These are phyloP conservation scores for Trametes coccinea DNA, from an alignment of 768 basidiomycete species.

Conservation along the genomic window DNA sequence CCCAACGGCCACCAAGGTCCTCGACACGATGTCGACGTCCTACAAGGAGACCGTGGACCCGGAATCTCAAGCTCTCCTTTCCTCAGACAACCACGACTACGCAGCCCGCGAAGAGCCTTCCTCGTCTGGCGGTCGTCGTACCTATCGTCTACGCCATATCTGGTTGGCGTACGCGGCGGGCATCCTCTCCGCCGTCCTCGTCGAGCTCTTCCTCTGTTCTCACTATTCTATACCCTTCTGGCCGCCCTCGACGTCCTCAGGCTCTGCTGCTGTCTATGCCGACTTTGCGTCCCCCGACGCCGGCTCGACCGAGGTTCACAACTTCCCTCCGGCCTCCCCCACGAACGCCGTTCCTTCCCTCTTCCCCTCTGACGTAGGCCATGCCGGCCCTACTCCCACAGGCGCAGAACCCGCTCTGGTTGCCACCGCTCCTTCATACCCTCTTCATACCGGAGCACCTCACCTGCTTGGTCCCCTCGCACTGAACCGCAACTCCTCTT, in stretches of 20 bases:
- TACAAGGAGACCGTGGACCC: conserved; percentile 18
- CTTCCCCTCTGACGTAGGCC: conserved; percentile 78
- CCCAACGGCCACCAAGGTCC: background rate
- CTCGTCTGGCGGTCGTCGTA: conserved; percentile 5
- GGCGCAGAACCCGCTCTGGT: conserved; percentile 76
- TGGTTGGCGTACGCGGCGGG: conserved; percentile 42
- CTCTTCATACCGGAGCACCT: conserved; percentile 69
- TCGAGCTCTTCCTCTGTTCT: conserved; percentile 50
- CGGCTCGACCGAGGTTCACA: conserved; percentile 68
- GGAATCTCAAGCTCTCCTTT: conserved; percentile 17
- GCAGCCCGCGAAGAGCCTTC: background rate
- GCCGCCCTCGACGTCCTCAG: background rate
- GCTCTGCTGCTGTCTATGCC: conserved; percentile 26
- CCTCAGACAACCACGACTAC: conserved; percentile 4
- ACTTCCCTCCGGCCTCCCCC: conserved; percentile 71
- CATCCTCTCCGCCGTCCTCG: conserved; percentile 47
- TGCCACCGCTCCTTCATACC: conserved; percentile 75
- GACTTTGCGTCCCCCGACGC: conserved; percentile 63
- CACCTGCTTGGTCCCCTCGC: conserved; percentile 53
- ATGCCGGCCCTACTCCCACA: conserved; percentile 76
- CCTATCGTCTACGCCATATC: conserved; percentile 15
- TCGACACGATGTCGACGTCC: conserved; percentile 10
- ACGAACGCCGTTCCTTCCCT: conserved; percentile 71
- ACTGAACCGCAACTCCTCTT: conserved; percentile 28
- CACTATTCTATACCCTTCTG: conserved; percentile 36